Evolutionary conservation across 2,329 filamentous ascomycete genomes (phyloP).

Genomic region (Aquanectria penicillioides): DNA sequence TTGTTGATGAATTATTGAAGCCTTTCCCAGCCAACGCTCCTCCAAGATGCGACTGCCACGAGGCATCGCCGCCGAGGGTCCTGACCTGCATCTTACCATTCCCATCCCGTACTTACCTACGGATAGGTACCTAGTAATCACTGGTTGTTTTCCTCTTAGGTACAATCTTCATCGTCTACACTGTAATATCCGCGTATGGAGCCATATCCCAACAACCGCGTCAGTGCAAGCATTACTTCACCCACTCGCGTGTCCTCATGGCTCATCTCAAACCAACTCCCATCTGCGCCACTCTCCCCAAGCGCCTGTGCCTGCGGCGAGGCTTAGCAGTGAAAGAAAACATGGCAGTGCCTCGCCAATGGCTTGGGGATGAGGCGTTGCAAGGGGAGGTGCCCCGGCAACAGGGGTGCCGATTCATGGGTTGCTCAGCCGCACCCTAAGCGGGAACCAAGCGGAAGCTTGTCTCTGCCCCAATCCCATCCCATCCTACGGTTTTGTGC

Average conservation of each 20-base stretch:
- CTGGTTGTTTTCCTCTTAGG: background rate
- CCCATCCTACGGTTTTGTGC: too few species aligned
- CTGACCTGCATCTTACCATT: background rate
- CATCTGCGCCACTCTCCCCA: background rate
- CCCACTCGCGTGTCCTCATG: background rate
- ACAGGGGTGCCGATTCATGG: slow-evolving; percentile 12
- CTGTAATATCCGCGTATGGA: background rate
- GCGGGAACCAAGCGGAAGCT: slow-evolving; percentile 17
- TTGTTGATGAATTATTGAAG: slow-evolving; percentile 16
- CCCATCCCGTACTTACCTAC: background rate
- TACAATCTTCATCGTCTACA: background rate
- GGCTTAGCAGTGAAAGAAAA: slow-evolving; percentile 11
- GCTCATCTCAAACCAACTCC: background rate
- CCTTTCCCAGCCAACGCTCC: background rate
- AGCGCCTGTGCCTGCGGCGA: background rate
- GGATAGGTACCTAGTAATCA: too few species aligned
- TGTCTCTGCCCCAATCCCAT: slow-evolving; percentile 7
- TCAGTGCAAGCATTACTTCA: background rate
- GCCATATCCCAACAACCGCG: background rate
- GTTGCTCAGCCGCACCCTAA: slow-evolving; percentile 23
- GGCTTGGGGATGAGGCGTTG: background rate
- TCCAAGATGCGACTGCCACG: background rate
- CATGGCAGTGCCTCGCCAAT: slow-evolving; percentile 12
- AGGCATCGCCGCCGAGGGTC: background rate
- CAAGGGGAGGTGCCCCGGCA: background rate